Evolutionary conservation across 176 grass and related monocot genomes (phyloP), one percentile per base, ranked within the genome.

Genomic region (Oryza glaberrima): DNA sequence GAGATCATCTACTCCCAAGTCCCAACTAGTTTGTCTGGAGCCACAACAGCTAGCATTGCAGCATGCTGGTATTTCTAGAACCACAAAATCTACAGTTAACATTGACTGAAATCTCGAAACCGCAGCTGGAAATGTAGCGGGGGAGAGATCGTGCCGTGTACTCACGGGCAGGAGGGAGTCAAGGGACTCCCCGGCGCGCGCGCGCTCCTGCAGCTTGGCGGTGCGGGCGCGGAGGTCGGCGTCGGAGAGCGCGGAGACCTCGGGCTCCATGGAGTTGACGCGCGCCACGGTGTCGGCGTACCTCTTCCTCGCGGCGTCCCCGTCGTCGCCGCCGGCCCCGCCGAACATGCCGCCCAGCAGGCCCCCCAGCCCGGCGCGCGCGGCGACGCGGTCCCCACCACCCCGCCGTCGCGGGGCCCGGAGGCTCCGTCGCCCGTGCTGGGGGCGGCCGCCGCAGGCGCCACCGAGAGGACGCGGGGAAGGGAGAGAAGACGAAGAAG

Each of bases 91-190:
- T 82, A 60, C 34, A 43, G 22, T 32, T 61, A 72, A 14, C 12
- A 13, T 41, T 71, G 67, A 83, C 26, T 49, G 70, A 75, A 83
- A 22, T 65, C 23, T 30, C n/a, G 17, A 20, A 11, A 36, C 5
- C 13, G 4, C 32, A 43, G 36, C n/a, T 52, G 52, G 44, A 26
- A 22, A 30, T 12, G 38, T 45, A 67, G 20, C 3, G 36, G 36
- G 36, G 28, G 28, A 28, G 34, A 38, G 36, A 38, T 44, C 3
- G 22, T 38, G 43, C 25, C 12, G 26, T 9, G 73, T 72, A 84
- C 92, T 77, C 58, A 98, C 96, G 10, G 96, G 91, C 61, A 98
- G 87, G 77, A 98, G 85, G n/a, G 92, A 95, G 64, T 95, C 96
- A 30, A 98, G 89, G 13, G 89, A 83, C 72, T 98, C 89, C 43